Conservation (phyloP, 2,329 filamentous ascomycete species). For the Aquanectria penicillioides region DNA sequence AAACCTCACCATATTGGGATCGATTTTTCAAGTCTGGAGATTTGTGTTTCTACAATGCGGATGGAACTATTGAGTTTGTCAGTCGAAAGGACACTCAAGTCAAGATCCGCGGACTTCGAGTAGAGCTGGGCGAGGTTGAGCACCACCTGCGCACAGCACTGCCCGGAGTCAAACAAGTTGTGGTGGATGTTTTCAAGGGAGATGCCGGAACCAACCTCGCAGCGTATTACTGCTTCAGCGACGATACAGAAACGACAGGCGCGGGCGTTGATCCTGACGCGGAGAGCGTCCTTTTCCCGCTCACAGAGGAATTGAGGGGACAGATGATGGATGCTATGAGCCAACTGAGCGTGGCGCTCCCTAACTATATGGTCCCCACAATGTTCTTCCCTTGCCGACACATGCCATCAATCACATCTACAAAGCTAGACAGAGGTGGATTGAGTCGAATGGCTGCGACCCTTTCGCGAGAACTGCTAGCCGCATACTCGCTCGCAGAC, state of each 20-base stretch:
- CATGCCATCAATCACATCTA: constrained; percentile 1
- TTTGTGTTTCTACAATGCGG: constrained; percentile 48
- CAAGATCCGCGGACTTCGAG: constrained; percentile 67
- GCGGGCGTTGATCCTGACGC: constrained; percentile 4
- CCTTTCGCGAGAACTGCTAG: background rate
- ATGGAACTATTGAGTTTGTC: constrained; percentile 54
- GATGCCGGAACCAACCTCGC: constrained; percentile 8
- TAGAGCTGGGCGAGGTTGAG: constrained; percentile 55
- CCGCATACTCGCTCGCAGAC: background rate
- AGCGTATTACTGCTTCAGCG: constrained; percentile 49
- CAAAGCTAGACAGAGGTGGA: background rate
- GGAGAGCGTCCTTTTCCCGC: background rate
- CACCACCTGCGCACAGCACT: constrained; percentile 18
- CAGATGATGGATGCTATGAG: background rate
- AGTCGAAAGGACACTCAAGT: constrained; percentile 67
- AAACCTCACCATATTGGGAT: background rate
- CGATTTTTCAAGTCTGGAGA: constrained; percentile 59
- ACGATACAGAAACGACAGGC: no score
- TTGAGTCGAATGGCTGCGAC: background rate
- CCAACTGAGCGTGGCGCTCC: background rate
- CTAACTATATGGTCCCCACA: background rate
- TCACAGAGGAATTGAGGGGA: background rate
- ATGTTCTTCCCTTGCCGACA: background rate
- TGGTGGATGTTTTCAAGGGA: constrained; percentile 14
- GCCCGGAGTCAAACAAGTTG: background rate